phyloP scores from a whole-genome alignment of 768 basidiomycete species.

The Boletus barrowsii region DNA sequence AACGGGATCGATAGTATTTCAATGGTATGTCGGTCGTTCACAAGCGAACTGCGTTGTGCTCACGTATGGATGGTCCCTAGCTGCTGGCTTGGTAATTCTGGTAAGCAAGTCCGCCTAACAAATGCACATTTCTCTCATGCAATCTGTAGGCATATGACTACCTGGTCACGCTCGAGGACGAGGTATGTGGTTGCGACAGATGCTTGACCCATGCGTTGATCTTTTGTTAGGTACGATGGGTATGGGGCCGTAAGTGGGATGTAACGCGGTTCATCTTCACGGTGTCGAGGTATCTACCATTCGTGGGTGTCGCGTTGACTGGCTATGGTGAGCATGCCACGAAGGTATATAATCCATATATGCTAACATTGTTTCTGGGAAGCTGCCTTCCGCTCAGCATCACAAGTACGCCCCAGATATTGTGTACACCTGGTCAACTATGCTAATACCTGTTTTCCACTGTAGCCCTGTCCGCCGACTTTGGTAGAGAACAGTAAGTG shows the following conservation, averaged over 20 bases:
- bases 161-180: slow-evolving; percentile 8
- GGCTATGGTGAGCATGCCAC: slow-evolving; percentile 7
- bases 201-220: background rate
- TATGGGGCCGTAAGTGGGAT: slow-evolving; percentile 20
- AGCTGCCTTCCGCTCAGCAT: slow-evolving; percentile 5
- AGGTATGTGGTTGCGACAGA: background rate
- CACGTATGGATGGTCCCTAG: background rate
- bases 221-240: slow-evolving; percentile 11
- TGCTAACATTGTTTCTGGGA: background rate
- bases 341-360: too few relatives aligned
- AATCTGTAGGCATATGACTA: slow-evolving; percentile 11
- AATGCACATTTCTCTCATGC: background rate
- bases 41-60: background rate
- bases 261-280: slow-evolving; percentile 13
- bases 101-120: slow-evolving; percentile 1
- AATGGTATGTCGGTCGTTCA: slow-evolving; percentile 5
- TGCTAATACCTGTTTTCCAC: too few relatives aligned
- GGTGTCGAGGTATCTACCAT: slow-evolving; percentile 22
- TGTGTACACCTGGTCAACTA: background rate
- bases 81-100: slow-evolving; percentile 16
- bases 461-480: slow-evolving; percentile 2
- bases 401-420: slow-evolving; percentile 4
- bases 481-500: slow-evolving; percentile 11
- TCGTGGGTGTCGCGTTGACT: slow-evolving; percentile 8
- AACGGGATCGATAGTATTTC: slow-evolving; percentile 5